phyloP scores from a whole-genome alignment of 129 eudicot genomes.

The Centaurea solstitialis region DNA sequence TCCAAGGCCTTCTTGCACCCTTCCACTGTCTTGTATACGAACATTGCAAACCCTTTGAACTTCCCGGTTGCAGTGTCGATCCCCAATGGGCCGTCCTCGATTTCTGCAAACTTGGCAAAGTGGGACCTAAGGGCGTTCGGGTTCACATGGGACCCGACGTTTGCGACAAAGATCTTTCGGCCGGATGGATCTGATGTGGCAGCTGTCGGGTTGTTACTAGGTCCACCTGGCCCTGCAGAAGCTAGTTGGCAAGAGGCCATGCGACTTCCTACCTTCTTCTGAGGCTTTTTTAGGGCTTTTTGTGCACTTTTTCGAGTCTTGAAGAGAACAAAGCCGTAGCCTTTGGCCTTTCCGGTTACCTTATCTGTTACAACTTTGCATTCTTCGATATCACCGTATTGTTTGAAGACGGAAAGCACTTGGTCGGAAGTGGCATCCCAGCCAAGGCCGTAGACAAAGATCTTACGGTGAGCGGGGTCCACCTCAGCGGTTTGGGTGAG shows the following conservation, averaged over 20 bases:
- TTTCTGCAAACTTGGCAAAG: slow-evolving; percentile 68
- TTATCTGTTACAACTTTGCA: slow-evolving; percentile 65
- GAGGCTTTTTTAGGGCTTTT: slow-evolving; percentile 62
- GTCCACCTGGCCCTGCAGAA: slow-evolving; percentile 52
- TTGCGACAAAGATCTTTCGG: slow-evolving; percentile 69
- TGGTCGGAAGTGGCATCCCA: slow-evolving; percentile 85
- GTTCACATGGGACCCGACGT: slow-evolving; percentile 62
- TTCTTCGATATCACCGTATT: slow-evolving; percentile 77
- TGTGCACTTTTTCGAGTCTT: slow-evolving; percentile 52
- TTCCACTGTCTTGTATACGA: slow-evolving; percentile 61
- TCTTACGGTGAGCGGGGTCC: slow-evolving; percentile 77
- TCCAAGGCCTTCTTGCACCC: slow-evolving; percentile 72
- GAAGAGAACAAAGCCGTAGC: slow-evolving; percentile 79
- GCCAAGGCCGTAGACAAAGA: slow-evolving; percentile 70
- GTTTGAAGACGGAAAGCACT: slow-evolving; percentile 49
- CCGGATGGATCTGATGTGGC: slow-evolving; percentile 19
- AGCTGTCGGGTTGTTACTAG: slow-evolving; percentile 11
- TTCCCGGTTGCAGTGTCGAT: slow-evolving; percentile 55
- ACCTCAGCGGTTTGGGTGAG: slow-evolving; percentile 61
- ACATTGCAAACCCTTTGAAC: slow-evolving; percentile 69
- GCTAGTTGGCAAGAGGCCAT: slow-evolving; percentile 83
- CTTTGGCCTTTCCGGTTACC: slow-evolving; percentile 68
- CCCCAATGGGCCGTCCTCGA: slow-evolving; percentile 87
- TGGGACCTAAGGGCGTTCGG: slow-evolving; percentile 38
- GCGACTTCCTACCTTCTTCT: slow-evolving; percentile 72